Evolutionary conservation across 345 rosid species (phyloP).

Genomic region (Eucalyptus marginata): DNA sequence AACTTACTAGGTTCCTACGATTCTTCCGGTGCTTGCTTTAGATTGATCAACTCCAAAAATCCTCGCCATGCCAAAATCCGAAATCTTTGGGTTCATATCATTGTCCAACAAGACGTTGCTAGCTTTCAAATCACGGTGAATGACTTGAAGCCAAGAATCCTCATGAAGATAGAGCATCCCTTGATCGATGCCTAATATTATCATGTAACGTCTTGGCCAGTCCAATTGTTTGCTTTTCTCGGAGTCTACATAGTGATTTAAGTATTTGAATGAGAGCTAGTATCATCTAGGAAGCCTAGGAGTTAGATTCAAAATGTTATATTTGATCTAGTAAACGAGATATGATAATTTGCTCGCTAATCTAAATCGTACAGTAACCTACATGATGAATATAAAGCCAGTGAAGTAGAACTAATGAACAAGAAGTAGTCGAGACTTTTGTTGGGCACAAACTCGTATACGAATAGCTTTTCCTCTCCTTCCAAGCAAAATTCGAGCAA

Average conservation of each 20-base stretch:
- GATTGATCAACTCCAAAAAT: not conserved
- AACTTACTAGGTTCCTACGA: slow-evolving; percentile 12
- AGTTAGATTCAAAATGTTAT: not conserved
- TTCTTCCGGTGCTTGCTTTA: not conserved
- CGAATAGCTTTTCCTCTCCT: not conserved
- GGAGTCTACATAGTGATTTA: not conserved
- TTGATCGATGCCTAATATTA: not conserved
- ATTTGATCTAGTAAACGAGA: not conserved
- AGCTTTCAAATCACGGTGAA: slow-evolving; percentile 10
- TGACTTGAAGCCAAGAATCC: slow-evolving; percentile 2
- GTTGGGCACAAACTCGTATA: not conserved
- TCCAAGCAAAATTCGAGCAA: not conserved
- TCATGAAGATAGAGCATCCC: slow-evolving; percentile 11
- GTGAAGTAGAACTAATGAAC: not conserved
- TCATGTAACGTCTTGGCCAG: slow-evolving; percentile 1
- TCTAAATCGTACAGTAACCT: not conserved
- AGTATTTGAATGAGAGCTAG: not conserved
- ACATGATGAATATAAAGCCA: not conserved
- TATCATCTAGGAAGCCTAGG: not conserved
- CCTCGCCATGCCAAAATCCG: slow-evolving; percentile 13
- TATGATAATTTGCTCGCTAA: not conserved
- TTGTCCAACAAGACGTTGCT: slow-evolving; percentile 4
- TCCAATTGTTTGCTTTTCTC: not conserved
- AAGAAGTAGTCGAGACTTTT: not conserved
- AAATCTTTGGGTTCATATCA: slow-evolving; percentile 12